Percentiles rank a stretch among this genome's conserved stretches.
phyloP scores from a whole-genome alignment of 169 alveolate species.

The Plasmodium inui region DNA sequence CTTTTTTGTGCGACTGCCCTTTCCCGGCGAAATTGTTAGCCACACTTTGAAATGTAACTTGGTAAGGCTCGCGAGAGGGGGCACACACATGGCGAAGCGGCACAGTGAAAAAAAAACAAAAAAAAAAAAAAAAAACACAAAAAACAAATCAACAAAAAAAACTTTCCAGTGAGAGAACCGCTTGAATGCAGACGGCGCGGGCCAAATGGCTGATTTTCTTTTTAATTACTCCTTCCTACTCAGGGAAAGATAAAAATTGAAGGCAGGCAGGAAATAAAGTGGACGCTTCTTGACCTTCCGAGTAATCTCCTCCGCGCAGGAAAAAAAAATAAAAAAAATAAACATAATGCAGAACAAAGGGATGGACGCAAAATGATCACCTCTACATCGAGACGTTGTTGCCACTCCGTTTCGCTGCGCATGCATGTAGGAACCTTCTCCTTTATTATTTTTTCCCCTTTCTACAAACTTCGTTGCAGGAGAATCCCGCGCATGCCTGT shows the following conservation, averaged over 20 bases:
- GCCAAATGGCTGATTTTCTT: not conserved
- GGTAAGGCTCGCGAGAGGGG: not conserved
- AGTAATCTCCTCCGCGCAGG: not conserved
- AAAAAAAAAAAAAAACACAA: not conserved
- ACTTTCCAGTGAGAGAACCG: not conserved
- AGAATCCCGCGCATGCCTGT: not conserved
- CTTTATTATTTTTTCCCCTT: not conserved
- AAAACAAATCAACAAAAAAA: not conserved
- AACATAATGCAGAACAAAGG: not conserved
- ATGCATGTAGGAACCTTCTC: not conserved
- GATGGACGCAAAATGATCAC: not conserved
- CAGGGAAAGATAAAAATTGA: slow-evolving; percentile 47
- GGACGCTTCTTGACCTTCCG: slow-evolving; percentile 27
- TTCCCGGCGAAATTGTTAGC: slow-evolving; percentile 16
- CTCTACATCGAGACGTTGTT: not conserved
- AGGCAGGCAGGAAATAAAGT: slow-evolving; percentile 27
- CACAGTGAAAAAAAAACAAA: not conserved
- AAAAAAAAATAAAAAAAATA: slow-evolving; percentile 3
- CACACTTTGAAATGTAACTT: slow-evolving; percentile 22
- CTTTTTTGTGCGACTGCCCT: slow-evolving; percentile 27
- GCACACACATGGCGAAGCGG: not conserved
- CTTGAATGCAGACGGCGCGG: not conserved
- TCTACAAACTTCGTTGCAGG: not conserved
- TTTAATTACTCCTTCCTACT: not conserved
- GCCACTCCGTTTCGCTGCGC: not conserved